Evolutionary conservation across 352 stramenopile species (phyloP), one percentile per base, ranked within the genome.

Genomic region (Globisporangium sylvaticum): DNA sequence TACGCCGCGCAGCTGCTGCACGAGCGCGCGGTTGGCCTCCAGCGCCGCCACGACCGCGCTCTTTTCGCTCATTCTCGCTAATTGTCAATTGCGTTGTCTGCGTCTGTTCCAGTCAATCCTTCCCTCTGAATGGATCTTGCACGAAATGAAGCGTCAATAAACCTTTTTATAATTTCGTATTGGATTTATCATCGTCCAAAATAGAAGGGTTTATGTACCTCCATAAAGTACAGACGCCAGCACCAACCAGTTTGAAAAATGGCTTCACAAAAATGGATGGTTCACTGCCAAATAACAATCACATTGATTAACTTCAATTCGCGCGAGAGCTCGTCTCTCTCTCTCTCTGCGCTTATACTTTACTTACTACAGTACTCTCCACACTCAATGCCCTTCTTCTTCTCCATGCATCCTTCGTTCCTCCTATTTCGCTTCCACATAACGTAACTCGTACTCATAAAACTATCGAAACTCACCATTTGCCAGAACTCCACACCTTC

Each of bases 11-110:
- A 90, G 48, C 64, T 91, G 72, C 9, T 57, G 61, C 6, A 80
- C 72, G 25, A 84, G 81, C 58, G 68, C 74, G 57, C 72, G 72
- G 64, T 88, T 90, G 6, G 68, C 74, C 29, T 70, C 69, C 24
- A 88, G 71, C 29, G 79, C 79, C n/a, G 58, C 25, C 4, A 24
- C 46, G 29, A 60, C 62, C 0, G 55, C 32, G 24, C 50, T 53
- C 18, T 22, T 50, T 10, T 46, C 55, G 37, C 34, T 24, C 58
- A 63, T 50, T 63, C 2, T 32, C 53, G 29, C 4, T 15, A n/a
- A 7, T 27, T 60, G 53, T 59, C n/a, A 25, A 9, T 46, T 48
- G 5, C 22, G 18, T 46, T 27, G 8, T 52, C n/a, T 62, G 56
- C n/a, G 32, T 14, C 57, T 62, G 31, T 62, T 62, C 57, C 57